These are phyloP conservation scores for Fistulifera solaris DNA, from an alignment of 108 stramenopile genomes.

Conservation along the genomic window DNA sequence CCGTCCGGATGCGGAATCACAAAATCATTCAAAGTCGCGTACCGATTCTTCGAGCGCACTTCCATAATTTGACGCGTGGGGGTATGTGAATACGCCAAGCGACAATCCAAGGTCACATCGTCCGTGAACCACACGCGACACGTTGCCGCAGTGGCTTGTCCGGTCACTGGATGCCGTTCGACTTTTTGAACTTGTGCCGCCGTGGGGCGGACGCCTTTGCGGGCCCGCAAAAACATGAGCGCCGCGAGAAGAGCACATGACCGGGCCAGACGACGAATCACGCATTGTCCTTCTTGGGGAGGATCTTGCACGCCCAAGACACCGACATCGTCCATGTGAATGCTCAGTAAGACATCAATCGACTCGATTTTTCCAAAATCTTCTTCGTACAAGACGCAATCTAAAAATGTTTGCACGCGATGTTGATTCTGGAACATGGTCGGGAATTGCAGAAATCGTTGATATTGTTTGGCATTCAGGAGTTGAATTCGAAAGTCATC, in stretches of 20 bases:
- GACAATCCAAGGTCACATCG: slow-evolving; percentile 19
- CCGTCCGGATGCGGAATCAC: slow-evolving; percentile 41
- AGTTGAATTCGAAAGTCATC: slow-evolving; percentile 37
- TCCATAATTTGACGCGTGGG: slow-evolving; percentile 30
- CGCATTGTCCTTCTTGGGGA: slow-evolving; percentile 38
- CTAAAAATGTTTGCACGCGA: slow-evolving; percentile 34
- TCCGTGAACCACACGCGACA: slow-evolving; percentile 3
- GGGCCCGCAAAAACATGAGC: slow-evolving; percentile 28
- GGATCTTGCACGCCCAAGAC: slow-evolving; percentile 37
- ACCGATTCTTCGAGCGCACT: slow-evolving; percentile 15
- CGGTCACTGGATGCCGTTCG: not conserved
- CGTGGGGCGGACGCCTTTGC: slow-evolving; percentile 20
- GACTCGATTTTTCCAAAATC: slow-evolving; percentile 33
- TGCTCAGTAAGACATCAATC: slow-evolving; percentile 35
- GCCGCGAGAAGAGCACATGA: slow-evolving; percentile 40
- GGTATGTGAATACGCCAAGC: slow-evolving; percentile 20
- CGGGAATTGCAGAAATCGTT: slow-evolving; percentile 45
- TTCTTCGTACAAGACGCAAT: slow-evolving; percentile 31
- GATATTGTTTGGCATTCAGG: slow-evolving; percentile 26
- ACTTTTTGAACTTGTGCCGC: slow-evolving; percentile 20
- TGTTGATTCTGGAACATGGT: slow-evolving; percentile 67
- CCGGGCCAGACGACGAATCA: slow-evolving; percentile 53
- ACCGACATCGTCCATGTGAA: slow-evolving; percentile 34
- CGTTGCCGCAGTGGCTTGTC: not conserved
- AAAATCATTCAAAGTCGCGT: slow-evolving; percentile 37